A percentile compares a stretch with the other conserved stretches of the same genome.
Evolutionary conservation across 2,329 filamentous ascomycete genomes (phyloP).

Genomic region (Talaromyces sp.): DNA sequence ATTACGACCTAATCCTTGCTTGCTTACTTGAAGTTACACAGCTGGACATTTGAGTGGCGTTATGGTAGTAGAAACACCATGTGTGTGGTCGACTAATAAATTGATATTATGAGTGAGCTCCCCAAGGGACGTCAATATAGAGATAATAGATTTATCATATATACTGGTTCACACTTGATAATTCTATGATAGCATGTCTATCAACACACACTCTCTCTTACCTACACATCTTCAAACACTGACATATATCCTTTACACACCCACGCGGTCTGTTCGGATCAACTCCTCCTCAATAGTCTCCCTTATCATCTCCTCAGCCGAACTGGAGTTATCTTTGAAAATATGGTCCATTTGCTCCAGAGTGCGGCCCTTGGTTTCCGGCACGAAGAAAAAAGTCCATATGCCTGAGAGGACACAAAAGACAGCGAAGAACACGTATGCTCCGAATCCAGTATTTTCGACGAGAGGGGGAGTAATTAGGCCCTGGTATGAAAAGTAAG

Average conservation of each 20-base stretch:
- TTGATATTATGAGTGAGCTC: too few relatives aligned
- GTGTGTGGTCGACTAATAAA: too few relatives aligned
- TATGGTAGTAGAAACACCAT: too few relatives aligned
- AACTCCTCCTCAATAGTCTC: background rate
- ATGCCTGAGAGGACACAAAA: conserved; percentile 44
- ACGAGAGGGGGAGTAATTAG: conserved; percentile 63
- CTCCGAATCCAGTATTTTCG: conserved; percentile 49
- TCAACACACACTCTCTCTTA: background rate
- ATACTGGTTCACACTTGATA: background rate
- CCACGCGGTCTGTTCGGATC: background rate
- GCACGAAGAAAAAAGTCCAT: conserved; percentile 49
- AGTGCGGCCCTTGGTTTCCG: conserved; percentile 51
- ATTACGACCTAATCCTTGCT: too few relatives aligned
- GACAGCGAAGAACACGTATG: conserved; percentile 57
- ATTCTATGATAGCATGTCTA: background rate
- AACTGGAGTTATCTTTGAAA: conserved; percentile 16
- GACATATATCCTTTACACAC: background rate
- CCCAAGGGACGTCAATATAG: too few relatives aligned
- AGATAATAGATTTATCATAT: background rate
- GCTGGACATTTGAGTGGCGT: too few relatives aligned
- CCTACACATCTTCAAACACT: background rate
- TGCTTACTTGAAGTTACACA: too few relatives aligned
- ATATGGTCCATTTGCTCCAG: conserved; percentile 48
- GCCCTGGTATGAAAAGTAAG: conserved; percentile 29
- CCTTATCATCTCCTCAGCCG: background rate